Evolutionary conservation across 345 rosid genomes (phyloP).

Genomic region (Populus davidiana): DNA sequence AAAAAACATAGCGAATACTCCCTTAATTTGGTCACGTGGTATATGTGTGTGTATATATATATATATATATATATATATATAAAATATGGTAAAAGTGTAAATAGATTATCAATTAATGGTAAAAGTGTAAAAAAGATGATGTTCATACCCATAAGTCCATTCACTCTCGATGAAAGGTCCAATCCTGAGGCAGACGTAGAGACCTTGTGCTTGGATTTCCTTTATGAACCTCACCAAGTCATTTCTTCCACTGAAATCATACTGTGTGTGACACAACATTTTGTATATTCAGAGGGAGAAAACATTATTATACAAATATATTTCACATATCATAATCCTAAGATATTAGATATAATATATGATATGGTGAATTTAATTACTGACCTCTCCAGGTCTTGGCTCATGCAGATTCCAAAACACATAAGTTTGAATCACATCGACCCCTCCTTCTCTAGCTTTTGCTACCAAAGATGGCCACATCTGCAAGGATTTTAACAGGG

Average conservation of each 20-base stretch:
- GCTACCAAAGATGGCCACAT: slow-evolving; percentile 88
- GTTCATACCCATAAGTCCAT: slow-evolving; percentile 78
- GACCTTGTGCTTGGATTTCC: slow-evolving; percentile 77
- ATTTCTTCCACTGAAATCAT: slow-evolving; percentile 74
- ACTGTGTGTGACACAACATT: slow-evolving; percentile 38
- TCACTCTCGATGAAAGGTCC: slow-evolving; percentile 86
- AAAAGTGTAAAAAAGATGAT: background rate
- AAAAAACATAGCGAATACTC: too few species aligned
- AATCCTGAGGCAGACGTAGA: slow-evolving; percentile 73
- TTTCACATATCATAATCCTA: too few species aligned
- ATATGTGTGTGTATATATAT: rapidly evolving
- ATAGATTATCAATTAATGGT: too few species aligned
- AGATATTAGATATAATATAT: background rate
- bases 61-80: rapidly evolving
- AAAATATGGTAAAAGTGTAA: too few species aligned
- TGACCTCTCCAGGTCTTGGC: slow-evolving; percentile 75
- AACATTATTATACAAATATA: background rate
- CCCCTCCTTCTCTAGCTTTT: slow-evolving; percentile 83
- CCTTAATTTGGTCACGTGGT: too few species aligned
- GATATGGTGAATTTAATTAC: background rate
- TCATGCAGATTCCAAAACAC: slow-evolving; percentile 97
- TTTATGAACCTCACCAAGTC: slow-evolving; percentile 77
- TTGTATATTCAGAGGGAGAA: too few species aligned
- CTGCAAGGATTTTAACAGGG: slow-evolving; percentile 30
- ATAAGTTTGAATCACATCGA: slow-evolving; percentile 84